A percentile compares a stretch with the other conserved stretches of the same genome.
Conservation (phyloP, 2,329 filamentous ascomycete genomes). For the Pseudogymnoascus sp. region DNA sequence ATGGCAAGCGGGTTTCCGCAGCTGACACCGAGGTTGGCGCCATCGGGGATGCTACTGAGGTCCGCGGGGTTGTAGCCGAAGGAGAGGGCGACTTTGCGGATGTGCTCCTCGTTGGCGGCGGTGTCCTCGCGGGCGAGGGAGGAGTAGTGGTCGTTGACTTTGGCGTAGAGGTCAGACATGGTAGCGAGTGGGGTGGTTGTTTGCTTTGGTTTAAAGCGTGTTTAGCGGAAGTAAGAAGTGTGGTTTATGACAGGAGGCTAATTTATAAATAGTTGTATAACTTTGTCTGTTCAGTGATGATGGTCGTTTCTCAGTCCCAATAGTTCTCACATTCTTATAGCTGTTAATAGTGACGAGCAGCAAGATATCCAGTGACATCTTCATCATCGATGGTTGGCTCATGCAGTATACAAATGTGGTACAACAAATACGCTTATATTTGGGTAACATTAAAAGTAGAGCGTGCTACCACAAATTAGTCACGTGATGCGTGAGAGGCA, state of each 20-base stretch:
- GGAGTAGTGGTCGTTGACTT: conserved; percentile 9
- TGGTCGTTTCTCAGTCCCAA: not conserved
- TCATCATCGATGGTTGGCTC: not conserved
- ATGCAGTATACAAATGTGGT: not conserved
- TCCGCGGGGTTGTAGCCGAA: conserved; percentile 22
- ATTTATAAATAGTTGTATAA: not conserved
- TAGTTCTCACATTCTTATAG: not conserved
- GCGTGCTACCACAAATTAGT: not conserved
- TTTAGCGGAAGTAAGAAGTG: not conserved
- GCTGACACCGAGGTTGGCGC: conserved; percentile 18
- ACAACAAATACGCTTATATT: not conserved
- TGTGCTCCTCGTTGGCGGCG: conserved; percentile 1
- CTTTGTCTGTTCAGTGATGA: not conserved
- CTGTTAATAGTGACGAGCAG: not conserved
- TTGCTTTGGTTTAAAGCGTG: not conserved
- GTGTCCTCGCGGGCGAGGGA: conserved; percentile 7
- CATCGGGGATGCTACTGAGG: conserved; percentile 16
- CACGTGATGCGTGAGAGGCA: not conserved
- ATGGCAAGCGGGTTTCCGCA: conserved; percentile 21
- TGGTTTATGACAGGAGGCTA: not conserved
- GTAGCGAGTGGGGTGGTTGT: not conserved
- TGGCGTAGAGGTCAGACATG: conserved; percentile 3
- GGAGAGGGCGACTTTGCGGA: conserved; percentile 1
- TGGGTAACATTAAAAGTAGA: not conserved
- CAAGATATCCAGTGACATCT: not conserved